A percentile compares a stretch with the other conserved stretches of the same genome.
Evolutionary conservation across 768 basidiomycete genomes (phyloP).

Genomic region (Podaxis mareebaensis): DNA sequence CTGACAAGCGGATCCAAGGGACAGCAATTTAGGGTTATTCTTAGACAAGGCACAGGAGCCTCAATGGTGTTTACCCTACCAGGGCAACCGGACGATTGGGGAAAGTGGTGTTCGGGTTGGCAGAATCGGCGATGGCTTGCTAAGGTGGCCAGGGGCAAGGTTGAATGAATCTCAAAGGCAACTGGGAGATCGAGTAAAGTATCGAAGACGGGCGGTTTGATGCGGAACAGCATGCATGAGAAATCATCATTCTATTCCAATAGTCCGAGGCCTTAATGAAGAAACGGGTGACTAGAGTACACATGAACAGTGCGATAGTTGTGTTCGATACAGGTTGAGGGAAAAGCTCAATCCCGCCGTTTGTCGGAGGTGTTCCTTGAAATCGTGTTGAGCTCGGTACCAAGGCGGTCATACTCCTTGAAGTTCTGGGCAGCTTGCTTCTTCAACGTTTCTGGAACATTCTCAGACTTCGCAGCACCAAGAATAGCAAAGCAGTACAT

Average conservation of each 20-base stretch:
- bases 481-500: constrained; percentile 19
- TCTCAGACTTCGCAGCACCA: not conserved
- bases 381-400: constrained; percentile 71
- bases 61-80: not conserved
- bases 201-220: not conserved
- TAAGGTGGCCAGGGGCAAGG: too few relatives aligned
- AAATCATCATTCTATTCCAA: not conserved
- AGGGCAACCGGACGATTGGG: not conserved
- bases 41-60: not conserved
- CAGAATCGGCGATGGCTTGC: not conserved
- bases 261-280: not conserved
- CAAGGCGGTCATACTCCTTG: constrained; percentile 79
- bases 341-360: constrained; percentile 52
- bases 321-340: not conserved
- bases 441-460: constrained; percentile 65
- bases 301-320: not conserved
- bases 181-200: too few relatives aligned
- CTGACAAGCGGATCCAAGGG: too few relatives aligned
- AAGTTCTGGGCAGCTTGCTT: constrained; percentile 81
- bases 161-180: too few relatives aligned
- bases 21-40: not conserved
- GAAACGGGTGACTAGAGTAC: not conserved
- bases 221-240: not conserved
- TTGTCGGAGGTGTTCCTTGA: constrained; percentile 62
- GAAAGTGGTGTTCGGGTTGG: not conserved